These are phyloP conservation scores for Pluteus cervinus DNA, from an alignment of 768 basidiomycete species.

Conservation along the genomic window DNA sequence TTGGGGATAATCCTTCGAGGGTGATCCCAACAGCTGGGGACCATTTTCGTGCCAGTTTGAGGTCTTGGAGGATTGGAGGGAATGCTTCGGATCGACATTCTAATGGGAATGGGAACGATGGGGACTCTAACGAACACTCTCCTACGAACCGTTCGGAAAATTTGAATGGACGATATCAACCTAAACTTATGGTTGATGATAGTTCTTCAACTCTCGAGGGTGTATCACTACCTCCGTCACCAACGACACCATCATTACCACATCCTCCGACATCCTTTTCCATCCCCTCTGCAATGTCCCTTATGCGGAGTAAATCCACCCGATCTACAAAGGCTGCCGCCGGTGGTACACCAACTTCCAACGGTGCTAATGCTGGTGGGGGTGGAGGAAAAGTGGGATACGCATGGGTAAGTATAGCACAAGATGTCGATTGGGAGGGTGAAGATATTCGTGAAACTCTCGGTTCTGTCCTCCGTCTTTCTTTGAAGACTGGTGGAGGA, in stretches of 20 bases:
- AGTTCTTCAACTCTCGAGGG: no score
- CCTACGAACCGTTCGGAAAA: conserved; percentile 11
- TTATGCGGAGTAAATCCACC: no score
- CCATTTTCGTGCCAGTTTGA: conserved; percentile 66
- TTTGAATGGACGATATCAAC: not conserved
- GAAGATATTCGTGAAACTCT: conserved; percentile 56
- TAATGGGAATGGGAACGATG: conserved; percentile 3
- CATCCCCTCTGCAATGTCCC: no score
- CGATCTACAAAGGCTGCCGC: no score
- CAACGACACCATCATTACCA: no score
- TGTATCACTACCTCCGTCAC: no score
- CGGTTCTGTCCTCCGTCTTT: conserved; percentile 33
- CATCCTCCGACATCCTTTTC: no score
- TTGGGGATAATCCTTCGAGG: conserved; percentile 63
- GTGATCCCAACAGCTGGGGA: conserved; percentile 67
- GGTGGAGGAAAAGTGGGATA: conserved; percentile 52
- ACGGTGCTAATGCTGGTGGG: conserved; percentile 6
- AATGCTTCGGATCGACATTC: conserved; percentile 7
- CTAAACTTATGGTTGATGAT: no score
- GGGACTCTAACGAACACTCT: conserved; percentile 6
- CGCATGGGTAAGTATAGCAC: conserved; percentile 75
- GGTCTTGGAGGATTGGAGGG: conserved; percentile 40
- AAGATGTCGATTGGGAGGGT: conserved; percentile 83
- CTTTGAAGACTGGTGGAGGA: conserved; percentile 34
- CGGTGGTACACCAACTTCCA: no score